Base-by-base conservation (phyloP, 306 rosid genomes). In the Dicorynia guianensis region DNA sequence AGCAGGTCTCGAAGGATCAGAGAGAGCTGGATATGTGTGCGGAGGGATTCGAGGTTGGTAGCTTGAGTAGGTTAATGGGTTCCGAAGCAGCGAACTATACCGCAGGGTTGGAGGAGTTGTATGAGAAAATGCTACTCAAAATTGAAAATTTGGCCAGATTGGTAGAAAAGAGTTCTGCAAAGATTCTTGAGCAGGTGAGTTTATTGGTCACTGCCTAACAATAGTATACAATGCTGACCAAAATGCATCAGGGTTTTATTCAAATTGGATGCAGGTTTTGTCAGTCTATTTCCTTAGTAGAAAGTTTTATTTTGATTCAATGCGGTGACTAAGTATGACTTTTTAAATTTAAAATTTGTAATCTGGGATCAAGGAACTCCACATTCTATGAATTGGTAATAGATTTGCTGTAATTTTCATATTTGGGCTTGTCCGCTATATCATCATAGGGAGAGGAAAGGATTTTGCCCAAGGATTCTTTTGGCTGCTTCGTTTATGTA, bases 181-280 rank as follows among this genome's bases (percentile, higher is more conserved):
- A 80, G 87, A 85, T 92, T 89, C 90, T 86, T 55, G 97, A 89
- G 81, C 92, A 87, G 97, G 99, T 92, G 67, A 53, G 34, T 30
- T 11, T 62, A 42, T 5, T 62, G 1, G 46, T 7, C n/a, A 18
- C 47, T 64, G 62, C 25, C 38, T 18, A 53, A 59, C 55, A 36
- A 13, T 70, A 52, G n/a, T 48, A 35, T 11, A 14, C 52, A 7
- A 15, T 44, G 53, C 8, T 42, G 63, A 48, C 57, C 19, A 11
- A 53, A 70, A 65, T 80, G 70, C 54, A 19, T 46, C 42, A 36
- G n/a, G 60, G 30, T 25, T 25, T 25, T 36, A 42, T 35, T 30
- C 53, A 13, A 33, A 35, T 12, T 46, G 61, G 30, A 18, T 44
- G 59, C 18, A 20, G 12, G 66, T 54, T 52, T 54, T 43, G 69